A percentile compares a stretch with the other conserved stretches of the same genome.
Conservation (phyloP, 495 filamentous ascomycete species). For the Aspergillus funiculosus region DNA sequence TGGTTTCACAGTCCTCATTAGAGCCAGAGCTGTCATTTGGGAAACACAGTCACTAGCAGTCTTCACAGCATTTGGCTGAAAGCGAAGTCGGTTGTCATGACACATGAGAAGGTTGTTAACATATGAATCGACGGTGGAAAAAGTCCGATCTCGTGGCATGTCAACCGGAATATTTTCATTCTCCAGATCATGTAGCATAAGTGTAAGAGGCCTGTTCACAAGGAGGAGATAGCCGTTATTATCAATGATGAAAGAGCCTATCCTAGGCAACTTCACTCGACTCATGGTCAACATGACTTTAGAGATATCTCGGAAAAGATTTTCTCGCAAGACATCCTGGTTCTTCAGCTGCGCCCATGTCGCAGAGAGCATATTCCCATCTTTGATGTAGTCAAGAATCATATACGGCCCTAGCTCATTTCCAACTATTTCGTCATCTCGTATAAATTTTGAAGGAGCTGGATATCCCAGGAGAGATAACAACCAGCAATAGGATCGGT, state of each 20-base stretch:
- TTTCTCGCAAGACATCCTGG: slow-evolving; percentile 8
- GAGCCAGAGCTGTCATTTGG: slow-evolving; percentile 19
- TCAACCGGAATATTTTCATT: slow-evolving; percentile 25
- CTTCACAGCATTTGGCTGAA: slow-evolving; percentile 26
- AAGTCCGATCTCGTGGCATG: slow-evolving; percentile 23
- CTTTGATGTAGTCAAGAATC: slow-evolving; percentile 12
- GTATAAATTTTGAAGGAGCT: slow-evolving; percentile 23
- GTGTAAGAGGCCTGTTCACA: slow-evolving; percentile 25
- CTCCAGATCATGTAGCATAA: slow-evolving; percentile 23
- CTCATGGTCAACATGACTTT: slow-evolving; percentile 23
- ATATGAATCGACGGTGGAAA: slow-evolving; percentile 26
- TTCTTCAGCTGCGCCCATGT: slow-evolving; percentile 3
- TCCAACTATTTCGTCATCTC: slow-evolving; percentile 4
- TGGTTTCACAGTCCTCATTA: slow-evolving; percentile 24
- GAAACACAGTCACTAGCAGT: slow-evolving; percentile 16
- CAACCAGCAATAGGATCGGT: slow-evolving; percentile 17
- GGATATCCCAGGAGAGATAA: slow-evolving; percentile 19
- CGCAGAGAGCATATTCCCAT: slow-evolving; percentile 6
- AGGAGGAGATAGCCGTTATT: slow-evolving; percentile 19
- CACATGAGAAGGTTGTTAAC: slow-evolving; percentile 21
- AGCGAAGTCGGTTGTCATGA: slow-evolving; percentile 26
- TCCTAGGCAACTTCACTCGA: slow-evolving; percentile 16
- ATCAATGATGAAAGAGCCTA: slow-evolving; percentile 21
- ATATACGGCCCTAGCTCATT: slow-evolving; percentile 37
- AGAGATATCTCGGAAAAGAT: slow-evolving; percentile 24